A percentile compares a stretch with the other conserved stretches of the same genome.
phyloP scores from a whole-genome alignment of 352 stramenopile species.

The Globisporangium alternatum region DNA sequence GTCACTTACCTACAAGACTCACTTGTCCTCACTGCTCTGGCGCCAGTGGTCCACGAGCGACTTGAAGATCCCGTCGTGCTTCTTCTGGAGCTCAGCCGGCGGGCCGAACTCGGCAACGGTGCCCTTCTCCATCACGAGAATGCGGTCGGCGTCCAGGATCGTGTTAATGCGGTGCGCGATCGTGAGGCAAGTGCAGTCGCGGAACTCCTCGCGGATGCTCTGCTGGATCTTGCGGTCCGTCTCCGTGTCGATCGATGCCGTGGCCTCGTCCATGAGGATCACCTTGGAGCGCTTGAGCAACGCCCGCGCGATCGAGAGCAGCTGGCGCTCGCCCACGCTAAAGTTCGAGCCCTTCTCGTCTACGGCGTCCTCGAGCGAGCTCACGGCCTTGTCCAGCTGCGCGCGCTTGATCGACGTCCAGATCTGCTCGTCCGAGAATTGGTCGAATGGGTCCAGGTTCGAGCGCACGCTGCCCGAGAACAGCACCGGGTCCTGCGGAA shows the following conservation, averaged over 20 bases:
- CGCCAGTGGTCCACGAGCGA: constrained; percentile 68
- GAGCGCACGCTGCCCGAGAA: constrained; percentile 92
- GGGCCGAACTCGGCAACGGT: constrained; percentile 89
- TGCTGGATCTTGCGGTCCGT: constrained; percentile 89
- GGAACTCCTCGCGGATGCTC: constrained; percentile 92
- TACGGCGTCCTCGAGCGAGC: constrained; percentile 38
- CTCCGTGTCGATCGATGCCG: constrained; percentile 86
- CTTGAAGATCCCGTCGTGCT: constrained; percentile 57
- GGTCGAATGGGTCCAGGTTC: constrained; percentile 51
- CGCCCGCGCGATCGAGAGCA: constrained; percentile 94
- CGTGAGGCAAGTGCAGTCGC: constrained; percentile 92
- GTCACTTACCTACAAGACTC: background rate
- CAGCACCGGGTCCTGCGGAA: constrained; percentile 93
- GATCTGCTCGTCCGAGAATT: constrained; percentile 51
- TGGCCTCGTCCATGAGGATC: constrained; percentile 98
- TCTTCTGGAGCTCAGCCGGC: constrained; percentile 76
- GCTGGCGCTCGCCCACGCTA: constrained; percentile 93
- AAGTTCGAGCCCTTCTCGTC: constrained; percentile 94
- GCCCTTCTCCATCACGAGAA: constrained; percentile 96
- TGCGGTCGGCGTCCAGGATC: constrained; percentile 95
- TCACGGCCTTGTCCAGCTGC: constrained; percentile 67
- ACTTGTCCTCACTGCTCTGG: constrained; percentile 34
- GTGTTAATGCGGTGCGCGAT: constrained; percentile 98
- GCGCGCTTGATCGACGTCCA: constrained; percentile 78
- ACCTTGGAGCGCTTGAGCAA: constrained; percentile 90